phyloP scores from a whole-genome alignment of 2,329 filamentous ascomycete species.

The Microcyclospora pomicola region DNA sequence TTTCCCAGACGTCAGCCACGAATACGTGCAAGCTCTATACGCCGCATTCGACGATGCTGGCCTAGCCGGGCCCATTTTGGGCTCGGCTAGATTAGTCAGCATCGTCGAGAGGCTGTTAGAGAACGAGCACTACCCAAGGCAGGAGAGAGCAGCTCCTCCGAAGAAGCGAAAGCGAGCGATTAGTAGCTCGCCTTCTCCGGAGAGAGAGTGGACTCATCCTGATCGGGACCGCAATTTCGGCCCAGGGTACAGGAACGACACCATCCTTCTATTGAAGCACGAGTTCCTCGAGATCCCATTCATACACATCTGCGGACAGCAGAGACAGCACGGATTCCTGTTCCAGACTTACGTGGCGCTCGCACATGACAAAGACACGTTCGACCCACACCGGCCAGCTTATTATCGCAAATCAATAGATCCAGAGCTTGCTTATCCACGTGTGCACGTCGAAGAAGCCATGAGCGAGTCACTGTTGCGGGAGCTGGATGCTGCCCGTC shows the following conservation, averaged over 20 bases:
- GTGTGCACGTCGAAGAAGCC: too few relatives aligned
- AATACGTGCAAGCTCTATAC: conserved; percentile 17
- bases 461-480: conserved; percentile 10
- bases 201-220: not conserved
- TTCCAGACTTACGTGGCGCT: conserved; percentile 26
- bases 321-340: conserved; percentile 21
- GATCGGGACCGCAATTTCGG: too few relatives aligned
- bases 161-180: conserved; percentile 20
- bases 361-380: conserved; percentile 12
- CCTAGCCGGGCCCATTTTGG: conserved; percentile 4
- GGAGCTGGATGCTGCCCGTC: conserved; percentile 24
- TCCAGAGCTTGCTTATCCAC: too few relatives aligned
- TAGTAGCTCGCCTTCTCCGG: conserved; percentile 1
- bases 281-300: conserved; percentile 28
- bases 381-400: conserved; percentile 1
- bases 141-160: conserved; percentile 10
- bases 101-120: conserved; percentile 19
- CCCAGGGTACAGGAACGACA: not conserved
- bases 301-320: conserved; percentile 21
- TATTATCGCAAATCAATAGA: conserved; percentile 1
- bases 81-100: conserved; percentile 10
- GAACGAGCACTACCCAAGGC: conserved; percentile 15
- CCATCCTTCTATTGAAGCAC: conserved; percentile 23
- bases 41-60: conserved; percentile 5
- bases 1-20: conserved; percentile 22